Base-by-base conservation (phyloP, 148 eudicot species). In the Rhododendron williamsianum region DNA sequence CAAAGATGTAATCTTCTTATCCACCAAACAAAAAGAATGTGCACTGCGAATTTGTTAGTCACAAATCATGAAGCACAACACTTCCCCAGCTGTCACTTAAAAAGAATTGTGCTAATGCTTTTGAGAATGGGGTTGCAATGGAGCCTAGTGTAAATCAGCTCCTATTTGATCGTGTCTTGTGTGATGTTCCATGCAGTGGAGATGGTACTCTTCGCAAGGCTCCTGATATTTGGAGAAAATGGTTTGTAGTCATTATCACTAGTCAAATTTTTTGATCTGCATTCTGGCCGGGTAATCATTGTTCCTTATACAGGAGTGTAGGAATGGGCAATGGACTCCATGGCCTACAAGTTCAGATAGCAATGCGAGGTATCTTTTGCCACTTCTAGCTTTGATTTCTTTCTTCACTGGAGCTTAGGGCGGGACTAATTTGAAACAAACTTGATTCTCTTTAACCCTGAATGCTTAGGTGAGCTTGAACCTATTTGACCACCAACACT, bases 161-260 rank as follows among this genome's bases (percentile, higher is more conserved):
- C 86, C 86, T 91, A 41, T 97, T 97, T 93, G 99, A 97, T 88
- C 95, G 99, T 80, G 98, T 97, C 84, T 89, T 97, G 58, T 97
- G 99, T 88, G 99, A 97, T 91, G 99, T 97, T 85, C 99, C 99
- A 72, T 97, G 99, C 87, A 95, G 99, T 85, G 99, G 99, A 71
- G 99, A 97, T 94, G 99, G 99, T 60, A 97, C 99, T 81, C 93
- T 97, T 81, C 94, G 98, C 4, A 97, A 97, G 91, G 99, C 99
- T 84, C 99, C 99, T 54, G 99, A 97, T 92, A 93, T 97, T 43
- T 97, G 99, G 99, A 93, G 96, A 87, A 95, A 92, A 91, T 97
- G 99, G 99, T 97, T 76, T 25, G 33, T 71, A 27, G 84, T 78
- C 38, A 12, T 46, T 84, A 30, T 49, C 54, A n/a, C 15, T 25